Base-by-base conservation (phyloP, 768 basidiomycete species). In the Collybia sordida region DNA sequence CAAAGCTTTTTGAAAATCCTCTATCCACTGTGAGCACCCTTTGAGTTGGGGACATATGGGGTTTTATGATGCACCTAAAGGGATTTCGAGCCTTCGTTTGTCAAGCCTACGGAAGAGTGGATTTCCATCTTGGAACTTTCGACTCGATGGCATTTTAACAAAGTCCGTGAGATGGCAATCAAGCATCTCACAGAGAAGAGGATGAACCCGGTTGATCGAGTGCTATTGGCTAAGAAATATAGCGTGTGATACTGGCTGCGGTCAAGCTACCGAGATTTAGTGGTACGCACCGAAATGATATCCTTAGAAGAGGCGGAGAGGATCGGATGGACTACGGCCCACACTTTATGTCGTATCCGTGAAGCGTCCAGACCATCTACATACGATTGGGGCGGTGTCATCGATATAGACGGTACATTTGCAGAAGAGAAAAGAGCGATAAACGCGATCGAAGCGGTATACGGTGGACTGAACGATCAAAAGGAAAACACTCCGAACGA, bases 121-220 rank as follows among this genome's bases (percentile, higher is more conserved):
- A 54, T 67, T 14, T 63, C 69, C 0, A 64, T 72, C 18, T 55
- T 73, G n/a, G 70, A 70, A 52, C 57, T 77, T 18, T 58, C 75
- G 5, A 66, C 56, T 5, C 68, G 71, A 58, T 77, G 75, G 71
- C 56, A 60, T 36, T 72, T 72, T 43, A 51, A 59, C 17, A 42
- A 50, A 12, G 42, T 74, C 24, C 63, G 70, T 27, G 45, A 54
- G 15, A 50, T 59, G 27, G 70, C 71, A 4, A 59, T 72, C 14
- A 14, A 62, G 4, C 48, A 55, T 1, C 57, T 78, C 23, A 36
- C 52, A 1, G 15, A 47, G 3, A 23, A 53, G 3, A 35, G 43
- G 1, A 49, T 64, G 15, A 53, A 52, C 5, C 54, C 64, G 21
- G 49, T 62, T 4, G 65, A 69, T 6, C 65, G 64, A 52, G 60